Evolutionary conservation across 1,139 yeast genomes (phyloP).

Genomic region (Candida tetrigidarum): DNA sequence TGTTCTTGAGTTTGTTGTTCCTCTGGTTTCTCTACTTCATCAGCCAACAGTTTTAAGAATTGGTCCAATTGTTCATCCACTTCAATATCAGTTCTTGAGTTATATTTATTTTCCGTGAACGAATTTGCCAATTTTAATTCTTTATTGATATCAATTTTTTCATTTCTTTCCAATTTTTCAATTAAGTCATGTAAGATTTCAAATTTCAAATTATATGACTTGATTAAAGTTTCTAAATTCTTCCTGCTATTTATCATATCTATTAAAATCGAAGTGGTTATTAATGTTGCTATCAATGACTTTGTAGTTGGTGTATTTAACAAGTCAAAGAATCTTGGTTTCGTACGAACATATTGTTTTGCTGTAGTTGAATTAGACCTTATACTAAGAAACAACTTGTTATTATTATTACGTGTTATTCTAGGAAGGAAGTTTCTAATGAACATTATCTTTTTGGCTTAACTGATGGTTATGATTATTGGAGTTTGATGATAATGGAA

Average conservation of each 20-base stretch:
- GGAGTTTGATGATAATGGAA: not conserved
- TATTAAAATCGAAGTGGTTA: slow-evolving; percentile 45
- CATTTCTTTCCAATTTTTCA: slow-evolving; percentile 32
- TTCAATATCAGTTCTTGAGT: slow-evolving; percentile 39
- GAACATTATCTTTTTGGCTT: not conserved
- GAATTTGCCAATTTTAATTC: slow-evolving; percentile 45
- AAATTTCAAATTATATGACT: slow-evolving; percentile 37
- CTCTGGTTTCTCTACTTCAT: slow-evolving; percentile 16
- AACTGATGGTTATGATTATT: not conserved
- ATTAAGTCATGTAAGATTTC: slow-evolving; percentile 35
- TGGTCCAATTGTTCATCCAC: slow-evolving; percentile 44
- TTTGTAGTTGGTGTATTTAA: slow-evolving; percentile 40
- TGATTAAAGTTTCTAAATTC: slow-evolving; percentile 34
- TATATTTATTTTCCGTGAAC: slow-evolving; percentile 35
- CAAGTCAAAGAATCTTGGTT: slow-evolving; percentile 25
- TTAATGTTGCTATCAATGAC: slow-evolving; percentile 39
- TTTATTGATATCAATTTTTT: slow-evolving; percentile 38
- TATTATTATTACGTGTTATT: too few relatives aligned
- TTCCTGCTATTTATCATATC: slow-evolving; percentile 41
- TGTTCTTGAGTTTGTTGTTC: slow-evolving; percentile 4
- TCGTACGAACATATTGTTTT: slow-evolving; percentile 16
- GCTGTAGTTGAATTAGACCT: slow-evolving; percentile 18
- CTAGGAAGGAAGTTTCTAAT: not conserved
- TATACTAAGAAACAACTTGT: too few relatives aligned
- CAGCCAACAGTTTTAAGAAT: slow-evolving; percentile 37